Conservation (phyloP, 176 grass and related monocot species). For the Aegilops longissima region DNA sequence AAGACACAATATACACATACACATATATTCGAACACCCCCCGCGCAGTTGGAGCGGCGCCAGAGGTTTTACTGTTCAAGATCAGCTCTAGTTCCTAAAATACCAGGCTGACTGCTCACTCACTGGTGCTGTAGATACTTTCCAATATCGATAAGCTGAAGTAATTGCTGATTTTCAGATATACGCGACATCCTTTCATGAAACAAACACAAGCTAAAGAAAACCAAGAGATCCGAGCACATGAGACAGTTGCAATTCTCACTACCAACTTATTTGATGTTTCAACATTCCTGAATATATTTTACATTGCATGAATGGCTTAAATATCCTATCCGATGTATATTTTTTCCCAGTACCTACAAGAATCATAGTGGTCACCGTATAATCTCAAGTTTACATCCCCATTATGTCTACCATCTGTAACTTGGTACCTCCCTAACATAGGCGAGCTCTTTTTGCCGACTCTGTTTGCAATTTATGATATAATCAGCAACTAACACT, state of each 20-base stretch:
- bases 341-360: background rate
- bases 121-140: background rate
- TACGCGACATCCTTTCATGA: background rate
- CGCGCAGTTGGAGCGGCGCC: too few species aligned
- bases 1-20: too few species aligned
- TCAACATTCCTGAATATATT: slow-evolving; percentile 23
- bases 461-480: background rate
- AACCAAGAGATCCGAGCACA: background rate
- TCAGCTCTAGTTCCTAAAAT: background rate
- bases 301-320: slow-evolving; percentile 34
- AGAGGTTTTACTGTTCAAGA: background rate
- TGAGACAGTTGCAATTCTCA: background rate
- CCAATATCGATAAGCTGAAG: background rate
- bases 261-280: slow-evolving; percentile 37
- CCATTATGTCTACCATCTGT: slow-evolving; percentile 9
- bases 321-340: slow-evolving; percentile 37
- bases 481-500: background rate
- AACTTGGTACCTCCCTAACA: slow-evolving; percentile 4
- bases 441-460: background rate
- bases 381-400: slow-evolving; percentile 24
- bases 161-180: slow-evolving; percentile 9
- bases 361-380: slow-evolving; percentile 4
- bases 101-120: background rate
- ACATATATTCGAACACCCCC: too few species aligned
- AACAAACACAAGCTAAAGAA: slow-evolving; percentile 20